A percentile compares a stretch with the other conserved stretches of the same genome.
These are phyloP conservation scores for Metschnikowia shivogae DNA, from an alignment of 805 yeast species.

Conservation along the genomic window DNA sequence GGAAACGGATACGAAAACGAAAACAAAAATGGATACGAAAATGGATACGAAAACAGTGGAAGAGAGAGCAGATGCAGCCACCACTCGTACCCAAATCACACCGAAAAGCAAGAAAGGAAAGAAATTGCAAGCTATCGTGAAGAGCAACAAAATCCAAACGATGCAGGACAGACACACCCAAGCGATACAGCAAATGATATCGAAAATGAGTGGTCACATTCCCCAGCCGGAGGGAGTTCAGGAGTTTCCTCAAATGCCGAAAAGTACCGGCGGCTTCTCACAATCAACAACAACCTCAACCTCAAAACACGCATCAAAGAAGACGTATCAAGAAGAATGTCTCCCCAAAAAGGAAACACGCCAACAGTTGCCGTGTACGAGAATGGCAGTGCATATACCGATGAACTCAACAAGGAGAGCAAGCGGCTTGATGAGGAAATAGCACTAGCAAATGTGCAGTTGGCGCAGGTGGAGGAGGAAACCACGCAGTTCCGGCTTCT, in stretches of 20 bases:
- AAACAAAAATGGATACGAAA: background rate
- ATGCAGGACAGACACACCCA: too few species aligned
- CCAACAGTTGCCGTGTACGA: slow-evolving; percentile 1
- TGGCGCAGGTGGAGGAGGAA: slow-evolving; percentile 8
- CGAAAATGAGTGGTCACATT: too few species aligned
- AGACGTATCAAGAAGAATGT: background rate
- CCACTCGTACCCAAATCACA: too few species aligned
- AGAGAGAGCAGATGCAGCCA: too few species aligned
- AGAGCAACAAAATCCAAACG: too few species aligned
- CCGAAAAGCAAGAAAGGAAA: too few species aligned
- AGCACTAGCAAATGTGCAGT: slow-evolving; percentile 10
- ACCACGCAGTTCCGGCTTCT: slow-evolving; percentile 7
- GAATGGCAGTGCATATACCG: background rate
- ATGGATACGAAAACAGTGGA: background rate
- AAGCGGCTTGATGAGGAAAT: slow-evolving; percentile 21
- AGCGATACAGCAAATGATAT: too few species aligned
- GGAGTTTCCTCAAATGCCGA: slow-evolving; percentile 4
- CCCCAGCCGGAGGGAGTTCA: too few species aligned
- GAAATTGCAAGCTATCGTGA: too few species aligned
- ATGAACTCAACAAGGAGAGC: background rate
- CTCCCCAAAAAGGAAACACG: background rate
- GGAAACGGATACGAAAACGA: too few species aligned
- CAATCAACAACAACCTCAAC: slow-evolving; percentile 14
- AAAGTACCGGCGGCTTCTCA: slow-evolving; percentile 10
- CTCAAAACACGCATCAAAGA: slow-evolving; percentile 6